These are phyloP conservation scores for Stephanodiscus minutulus DNA, from an alignment of 108 stramenopile genomes.

Conservation along the genomic window DNA sequence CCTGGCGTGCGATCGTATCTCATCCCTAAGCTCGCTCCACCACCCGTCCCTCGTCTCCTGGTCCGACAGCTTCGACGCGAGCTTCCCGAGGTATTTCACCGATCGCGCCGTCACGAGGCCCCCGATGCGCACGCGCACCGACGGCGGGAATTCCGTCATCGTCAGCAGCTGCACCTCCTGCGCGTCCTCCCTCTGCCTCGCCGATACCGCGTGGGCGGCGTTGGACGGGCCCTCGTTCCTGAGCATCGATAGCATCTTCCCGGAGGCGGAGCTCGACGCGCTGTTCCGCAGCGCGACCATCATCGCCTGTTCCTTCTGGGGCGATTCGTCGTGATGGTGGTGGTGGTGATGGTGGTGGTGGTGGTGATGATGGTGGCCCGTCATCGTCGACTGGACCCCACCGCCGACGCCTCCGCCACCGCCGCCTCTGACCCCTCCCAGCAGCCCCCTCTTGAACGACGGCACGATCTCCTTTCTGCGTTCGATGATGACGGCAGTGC, in stretches of 20 bases:
- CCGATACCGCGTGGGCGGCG: constrained; percentile 30
- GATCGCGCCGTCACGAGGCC: constrained; percentile 92
- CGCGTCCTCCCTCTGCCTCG: constrained; percentile 49
- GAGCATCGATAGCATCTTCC: constrained; percentile 7
- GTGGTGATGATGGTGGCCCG: neutral
- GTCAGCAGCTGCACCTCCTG: constrained; percentile 91
- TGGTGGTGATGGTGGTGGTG: constrained; percentile 6
- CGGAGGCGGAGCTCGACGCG: neutral
- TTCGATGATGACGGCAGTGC: constrained; percentile 88
- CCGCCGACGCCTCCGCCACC: neutral
- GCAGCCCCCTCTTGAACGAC: constrained; percentile 9
- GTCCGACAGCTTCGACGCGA: constrained; percentile 84
- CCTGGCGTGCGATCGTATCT: constrained; percentile 91
- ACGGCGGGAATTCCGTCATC: constrained; percentile 81
- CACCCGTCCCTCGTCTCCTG: constrained; percentile 96
- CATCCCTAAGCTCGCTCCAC: constrained; percentile 97
- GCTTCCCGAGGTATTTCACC: constrained; percentile 94
- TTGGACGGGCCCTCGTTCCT: constrained; percentile 20
- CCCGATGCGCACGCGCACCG: constrained; percentile 88
- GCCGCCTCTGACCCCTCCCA: neutral
- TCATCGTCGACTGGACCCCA: neutral
- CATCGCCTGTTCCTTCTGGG: constrained; percentile 30
- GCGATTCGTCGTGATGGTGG: constrained; percentile 31
- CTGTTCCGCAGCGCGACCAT: neutral
- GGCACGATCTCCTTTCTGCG: constrained; percentile 40